Percentiles rank a stretch among this genome's conserved stretches.
Conservation (phyloP, 2,329 filamentous ascomycete genomes). For the Ophiostoma novo-ulmi region DNA sequence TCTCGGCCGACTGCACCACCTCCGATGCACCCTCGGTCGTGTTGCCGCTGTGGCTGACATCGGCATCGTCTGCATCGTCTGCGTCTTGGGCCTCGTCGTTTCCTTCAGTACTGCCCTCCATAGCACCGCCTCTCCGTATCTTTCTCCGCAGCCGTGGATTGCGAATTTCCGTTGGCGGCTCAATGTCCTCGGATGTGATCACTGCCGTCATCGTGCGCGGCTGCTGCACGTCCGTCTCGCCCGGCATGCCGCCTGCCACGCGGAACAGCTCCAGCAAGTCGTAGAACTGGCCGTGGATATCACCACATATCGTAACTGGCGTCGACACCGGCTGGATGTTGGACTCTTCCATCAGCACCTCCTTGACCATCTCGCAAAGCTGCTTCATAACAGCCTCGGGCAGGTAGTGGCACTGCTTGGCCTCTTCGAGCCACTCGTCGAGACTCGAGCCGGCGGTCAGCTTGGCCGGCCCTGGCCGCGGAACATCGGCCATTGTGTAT, state of each 20-base stretch:
- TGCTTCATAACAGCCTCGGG: conserved; percentile 98
- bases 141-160: conserved; percentile 83
- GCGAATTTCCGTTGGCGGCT: conserved; percentile 83
- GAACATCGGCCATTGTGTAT: conserved; percentile 50
- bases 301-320: conserved; percentile 93
- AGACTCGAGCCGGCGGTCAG: conserved; percentile 77
- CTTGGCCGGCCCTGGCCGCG: conserved; percentile 85
- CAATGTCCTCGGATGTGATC: conserved; percentile 86
- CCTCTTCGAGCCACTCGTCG: conserved; percentile 94
- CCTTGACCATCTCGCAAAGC: conserved; percentile 97
- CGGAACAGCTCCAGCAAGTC: conserved; percentile 95
- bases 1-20: conserved; percentile 47
- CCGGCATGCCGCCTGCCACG: conserved; percentile 93
- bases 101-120: conserved; percentile 34
- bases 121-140: conserved; percentile 56
- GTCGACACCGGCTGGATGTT: conserved; percentile 98
- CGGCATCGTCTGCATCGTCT: conserved; percentile 1
- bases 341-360: conserved; percentile 98
- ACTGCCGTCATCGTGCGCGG: conserved; percentile 65
- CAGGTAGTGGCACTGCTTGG: conserved; percentile 94
- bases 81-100: conserved; percentile 27
- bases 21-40: conserved; percentile 32
- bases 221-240: conserved; percentile 65
- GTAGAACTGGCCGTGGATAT: conserved; percentile 99
- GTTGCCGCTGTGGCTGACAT: conserved; percentile 35